Evolutionary conservation across 2,329 filamentous ascomycete species (phyloP).

Genomic region (Diaporthe helianthi): DNA sequence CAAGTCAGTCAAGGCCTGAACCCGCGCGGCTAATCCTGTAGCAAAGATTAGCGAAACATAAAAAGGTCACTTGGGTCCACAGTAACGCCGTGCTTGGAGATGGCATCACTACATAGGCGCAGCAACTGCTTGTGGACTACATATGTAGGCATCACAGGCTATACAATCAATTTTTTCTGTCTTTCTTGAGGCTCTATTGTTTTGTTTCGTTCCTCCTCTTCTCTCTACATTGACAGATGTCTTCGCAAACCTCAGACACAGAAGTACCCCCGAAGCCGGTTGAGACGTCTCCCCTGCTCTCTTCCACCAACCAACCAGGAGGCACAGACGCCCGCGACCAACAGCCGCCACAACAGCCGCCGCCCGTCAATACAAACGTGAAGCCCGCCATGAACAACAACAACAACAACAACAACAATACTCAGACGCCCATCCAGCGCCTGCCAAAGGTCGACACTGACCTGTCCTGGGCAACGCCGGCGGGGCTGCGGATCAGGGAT

Average conservation of each 20-base stretch:
- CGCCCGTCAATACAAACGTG: not conserved
- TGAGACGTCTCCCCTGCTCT: conserved; percentile 9
- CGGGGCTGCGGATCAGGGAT: conserved; percentile 45
- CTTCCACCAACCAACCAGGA: not conserved
- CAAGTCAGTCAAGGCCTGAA: not conserved
- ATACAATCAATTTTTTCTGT: no score
- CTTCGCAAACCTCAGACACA: conserved; percentile 3
- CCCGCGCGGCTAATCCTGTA: not conserved
- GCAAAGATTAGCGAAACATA: not conserved
- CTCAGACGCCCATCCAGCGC: not conserved
- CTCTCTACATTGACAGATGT: not conserved
- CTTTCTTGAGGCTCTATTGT: no score
- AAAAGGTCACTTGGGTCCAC: not conserved
- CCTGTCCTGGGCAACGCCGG: conserved; percentile 47
- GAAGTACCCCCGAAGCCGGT: not conserved
- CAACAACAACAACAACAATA: not conserved
- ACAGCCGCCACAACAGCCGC: not conserved
- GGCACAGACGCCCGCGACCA: not conserved
- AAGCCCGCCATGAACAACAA: not conserved
- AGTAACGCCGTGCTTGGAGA: not conserved
- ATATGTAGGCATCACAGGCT: no score
- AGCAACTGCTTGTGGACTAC: no score
- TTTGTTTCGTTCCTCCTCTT: not conserved
- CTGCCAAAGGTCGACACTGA: conserved; percentile 23
- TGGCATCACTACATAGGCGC: no score